Conservation (phyloP, 306 rosid genomes). For the Vicia villosa region DNA sequence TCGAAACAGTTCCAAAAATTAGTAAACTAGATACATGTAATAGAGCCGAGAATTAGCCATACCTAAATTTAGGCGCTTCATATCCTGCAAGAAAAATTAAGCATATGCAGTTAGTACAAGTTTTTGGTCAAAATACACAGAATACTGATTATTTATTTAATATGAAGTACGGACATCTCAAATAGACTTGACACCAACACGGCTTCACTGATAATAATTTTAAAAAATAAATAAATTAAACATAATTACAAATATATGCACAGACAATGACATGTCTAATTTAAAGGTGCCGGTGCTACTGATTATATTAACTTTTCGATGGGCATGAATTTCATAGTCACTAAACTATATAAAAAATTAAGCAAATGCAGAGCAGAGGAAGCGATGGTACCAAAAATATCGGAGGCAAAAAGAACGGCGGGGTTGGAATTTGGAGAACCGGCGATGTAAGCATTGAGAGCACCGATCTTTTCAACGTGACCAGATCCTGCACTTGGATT, state of each 20-base stretch:
- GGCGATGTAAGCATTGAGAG: constrained; percentile 49
- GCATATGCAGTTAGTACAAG: constrained; percentile 18
- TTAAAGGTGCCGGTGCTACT: too few species aligned
- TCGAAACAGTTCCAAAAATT: too few species aligned
- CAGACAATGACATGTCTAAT: too few species aligned
- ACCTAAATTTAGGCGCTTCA: constrained; percentile 86
- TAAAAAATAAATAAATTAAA: too few species aligned
- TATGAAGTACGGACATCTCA: too few species aligned
- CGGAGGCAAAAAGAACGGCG: constrained; percentile 60
- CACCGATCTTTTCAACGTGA: constrained; percentile 50
- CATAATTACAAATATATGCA: too few species aligned
- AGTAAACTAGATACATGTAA: constrained; percentile 3
- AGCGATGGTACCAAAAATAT: constrained; percentile 45
- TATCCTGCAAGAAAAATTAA: constrained; percentile 56
- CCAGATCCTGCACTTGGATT: constrained; percentile 58
- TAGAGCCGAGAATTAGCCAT: background rate
- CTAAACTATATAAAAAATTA: too few species aligned
- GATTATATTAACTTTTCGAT: too few species aligned
- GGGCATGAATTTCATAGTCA: too few species aligned
- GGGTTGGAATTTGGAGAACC: constrained; percentile 58
- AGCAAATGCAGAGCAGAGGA: too few species aligned
- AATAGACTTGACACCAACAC: too few species aligned
- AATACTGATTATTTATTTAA: background rate
- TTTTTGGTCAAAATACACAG: background rate
- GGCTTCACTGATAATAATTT: too few species aligned